Evolutionary conservation across 495 filamentous ascomycete genomes (phyloP), one percentile per base, ranked within the genome.

Genomic region (Cercophora sp.): DNA sequence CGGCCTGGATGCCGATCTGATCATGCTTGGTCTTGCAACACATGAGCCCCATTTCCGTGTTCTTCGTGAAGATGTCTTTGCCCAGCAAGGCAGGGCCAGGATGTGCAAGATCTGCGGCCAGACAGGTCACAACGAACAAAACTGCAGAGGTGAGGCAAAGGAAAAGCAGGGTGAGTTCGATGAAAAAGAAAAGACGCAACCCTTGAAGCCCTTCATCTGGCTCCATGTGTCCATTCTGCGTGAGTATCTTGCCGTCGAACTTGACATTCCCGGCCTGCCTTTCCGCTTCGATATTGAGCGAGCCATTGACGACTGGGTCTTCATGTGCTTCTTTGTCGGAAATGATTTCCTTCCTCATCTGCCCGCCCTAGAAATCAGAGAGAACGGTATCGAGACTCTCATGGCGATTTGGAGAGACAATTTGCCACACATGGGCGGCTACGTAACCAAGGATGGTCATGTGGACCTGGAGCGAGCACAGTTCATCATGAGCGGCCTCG

Each of bases 241-340:
- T 60, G 93, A 99, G 70, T 99, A 99, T 66, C 80, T 99, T 48
- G 89, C 84, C 54, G 85, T 84, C 46, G 93, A 99, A 68, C 81
- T 99, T 51, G 77, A 87, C 59, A 83, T 96, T 24, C 87, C 88
- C 35, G 76, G 80, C 26, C 61, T 78, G n/a, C 88, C 89, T 44
- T 83, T 85, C 39, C 89, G 90, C 56, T 83, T 82, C 58, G 89
- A 99, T 67, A 75, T 96, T 24, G 93, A 99, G 65, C 81, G 93
- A 58, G 93, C 94, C n/a, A 76, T 99, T 48, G 93, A 99, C 73
- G 93, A 99, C 69, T 97, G 94, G 93, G 89, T 99, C 13, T 99
- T 99, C 70, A 96, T 99, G 92, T 99, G 93, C 75, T 99, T 95
- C 72, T 99, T 99, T 66, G 93, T 99, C 52, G 93, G 93, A 58